Evolutionary conservation across 768 basidiomycete genomes (phyloP).

Genomic region (Mycena olivaceomarginata): DNA sequence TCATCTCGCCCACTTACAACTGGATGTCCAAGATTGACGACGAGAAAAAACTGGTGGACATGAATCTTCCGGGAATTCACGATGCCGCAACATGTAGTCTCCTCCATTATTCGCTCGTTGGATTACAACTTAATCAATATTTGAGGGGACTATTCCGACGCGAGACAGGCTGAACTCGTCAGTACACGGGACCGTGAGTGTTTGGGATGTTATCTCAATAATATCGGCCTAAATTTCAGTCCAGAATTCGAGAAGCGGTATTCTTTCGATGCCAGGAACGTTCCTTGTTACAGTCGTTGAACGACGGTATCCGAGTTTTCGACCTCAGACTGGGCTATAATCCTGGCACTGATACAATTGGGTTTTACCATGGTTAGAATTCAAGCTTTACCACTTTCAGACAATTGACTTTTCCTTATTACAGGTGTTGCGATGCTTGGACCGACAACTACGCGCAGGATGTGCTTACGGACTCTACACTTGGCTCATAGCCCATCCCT

Average conservation of each 20-base stretch:
- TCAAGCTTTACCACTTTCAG: not conserved
- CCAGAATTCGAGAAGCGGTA: slow-evolving; percentile 28
- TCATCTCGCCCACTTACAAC: slow-evolving; percentile 59
- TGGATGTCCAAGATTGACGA: slow-evolving; percentile 69
- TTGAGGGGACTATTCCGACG: slow-evolving; percentile 67
- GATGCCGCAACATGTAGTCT: slow-evolving; percentile 67
- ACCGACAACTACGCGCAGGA: slow-evolving; percentile 42
- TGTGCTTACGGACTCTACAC: slow-evolving; percentile 40
- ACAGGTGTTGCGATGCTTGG: slow-evolving; percentile 38
- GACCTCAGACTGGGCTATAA: slow-evolving; percentile 70
- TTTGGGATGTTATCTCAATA: too few relatives aligned
- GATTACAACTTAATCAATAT: not conserved
- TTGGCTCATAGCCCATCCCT: slow-evolving; percentile 42
- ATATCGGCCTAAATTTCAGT: not conserved
- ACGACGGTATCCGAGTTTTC: slow-evolving; percentile 71
- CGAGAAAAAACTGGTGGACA: slow-evolving; percentile 63
- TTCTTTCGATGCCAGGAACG: slow-evolving; percentile 58
- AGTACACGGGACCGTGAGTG: slow-evolving; percentile 66
- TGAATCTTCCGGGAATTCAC: slow-evolving; percentile 74
- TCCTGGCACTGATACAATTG: slow-evolving; percentile 70
- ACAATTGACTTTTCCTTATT: not conserved
- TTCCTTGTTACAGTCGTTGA: slow-evolving; percentile 66
- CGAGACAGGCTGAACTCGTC: slow-evolving; percentile 61
- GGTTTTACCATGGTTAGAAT: slow-evolving; percentile 66
- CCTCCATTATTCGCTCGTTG: not conserved